Evolutionary conservation across 306 rosid genomes (phyloP).

Genomic region (Prinsepia uniflora): DNA sequence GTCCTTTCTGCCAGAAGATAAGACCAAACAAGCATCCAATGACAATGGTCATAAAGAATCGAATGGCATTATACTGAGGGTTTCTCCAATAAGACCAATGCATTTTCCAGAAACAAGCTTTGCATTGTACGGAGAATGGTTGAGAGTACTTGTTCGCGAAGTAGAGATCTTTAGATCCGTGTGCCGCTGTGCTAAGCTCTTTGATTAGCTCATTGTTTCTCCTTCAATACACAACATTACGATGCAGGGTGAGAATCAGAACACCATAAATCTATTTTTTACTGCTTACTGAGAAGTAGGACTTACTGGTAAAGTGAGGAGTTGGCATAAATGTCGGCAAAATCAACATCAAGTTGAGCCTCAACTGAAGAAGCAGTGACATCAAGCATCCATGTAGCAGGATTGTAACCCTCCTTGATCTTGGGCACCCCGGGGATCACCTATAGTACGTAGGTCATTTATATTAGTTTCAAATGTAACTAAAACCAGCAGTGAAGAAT

Average conservation of each 20-base stretch:
- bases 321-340: slow-evolving; percentile 34
- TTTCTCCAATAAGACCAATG: slow-evolving; percentile 48
- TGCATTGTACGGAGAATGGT: slow-evolving; percentile 36
- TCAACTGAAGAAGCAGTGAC: slow-evolving; percentile 39
- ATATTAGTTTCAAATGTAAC: too few species aligned
- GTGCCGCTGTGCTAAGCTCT: slow-evolving; percentile 33
- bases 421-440: slow-evolving; percentile 36
- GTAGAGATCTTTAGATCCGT: slow-evolving; percentile 40
- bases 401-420: slow-evolving; percentile 48
- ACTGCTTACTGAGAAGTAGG: not conserved
- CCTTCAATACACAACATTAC: slow-evolving; percentile 24
- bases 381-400: slow-evolving; percentile 56
- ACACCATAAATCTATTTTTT: not conserved
- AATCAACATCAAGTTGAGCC: slow-evolving; percentile 36
- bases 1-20: slow-evolving; percentile 45
- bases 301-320: slow-evolving; percentile 36
- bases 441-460: slow-evolving; percentile 9
- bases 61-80: slow-evolving; percentile 37
- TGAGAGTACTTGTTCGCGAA: slow-evolving; percentile 42
- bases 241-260: not conserved
- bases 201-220: slow-evolving; percentile 37
- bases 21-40: slow-evolving; percentile 37
- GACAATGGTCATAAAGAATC: slow-evolving; percentile 38
- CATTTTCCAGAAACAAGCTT: slow-evolving; percentile 53
- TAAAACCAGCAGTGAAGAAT: not conserved